Evolutionary conservation across 148 eudicot genomes (phyloP), one percentile per base, ranked within the genome.

Genomic region (Polygonum maritimum): DNA sequence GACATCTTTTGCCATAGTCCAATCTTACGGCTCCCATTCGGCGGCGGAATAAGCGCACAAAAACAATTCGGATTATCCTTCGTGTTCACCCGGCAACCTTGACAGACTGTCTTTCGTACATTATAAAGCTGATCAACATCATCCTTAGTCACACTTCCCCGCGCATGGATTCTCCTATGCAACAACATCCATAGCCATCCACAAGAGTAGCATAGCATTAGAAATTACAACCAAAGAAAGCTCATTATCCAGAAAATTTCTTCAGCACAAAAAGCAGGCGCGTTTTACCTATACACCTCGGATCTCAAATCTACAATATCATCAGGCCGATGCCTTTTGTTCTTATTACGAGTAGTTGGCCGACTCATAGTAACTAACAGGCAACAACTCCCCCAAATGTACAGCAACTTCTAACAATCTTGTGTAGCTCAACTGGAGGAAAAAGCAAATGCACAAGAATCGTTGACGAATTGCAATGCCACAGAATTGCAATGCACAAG

Each of bases 41-140:
- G 80, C 26, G 92, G 92, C 47, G 99, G 99, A 73, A 86, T 70
- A 74, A 95, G 74, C 48, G 97, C 97, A 81, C 99, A 95, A 47
- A 89, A 92, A 82, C 99, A 95, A 75, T 95, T 95, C 48, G 99
- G 99, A 74, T 92, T 95, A 75, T 95, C 99, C 86, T 89, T 95
- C 7, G 96, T 84, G 81, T 95, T 95, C 13, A 90, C 81, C 73
- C 99, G 90, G 78, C 99, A 95, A 40, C 99, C 99, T 84, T 91
- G 91, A 79, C 99, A 95, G 18, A 82, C 77, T 47, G 91, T 89
- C 81, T 92, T 95, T 78, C 82, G 78, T 67, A 89, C 84, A 88
- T 88, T 90, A 81, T 89, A 95, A 52, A 95, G 92, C 76, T 87
- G 88, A 36, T 88, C 90, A 73, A 90, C 69, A 79, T 95, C 97